Base-by-base conservation (phyloP, 2,329 filamentous ascomycete species). In the Myriosclerotinia curreyana region DNA sequence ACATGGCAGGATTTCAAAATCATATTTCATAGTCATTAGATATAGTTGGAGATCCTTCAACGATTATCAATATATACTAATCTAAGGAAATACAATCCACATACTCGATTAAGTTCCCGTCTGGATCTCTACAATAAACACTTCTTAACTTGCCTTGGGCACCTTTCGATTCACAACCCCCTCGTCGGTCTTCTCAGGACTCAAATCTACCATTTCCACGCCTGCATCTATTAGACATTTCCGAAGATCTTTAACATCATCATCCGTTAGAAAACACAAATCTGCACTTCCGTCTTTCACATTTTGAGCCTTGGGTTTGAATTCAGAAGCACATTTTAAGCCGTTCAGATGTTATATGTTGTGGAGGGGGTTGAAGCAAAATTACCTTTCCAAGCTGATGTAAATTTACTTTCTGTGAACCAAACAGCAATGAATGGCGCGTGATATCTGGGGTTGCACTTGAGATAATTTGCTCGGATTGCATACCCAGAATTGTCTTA, bases 81-180 rank as follows among this genome's bases (percentile, higher is more conserved):
- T 38, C 22, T 6, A 28, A 38, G 51, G 38, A 34, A 46, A 34
- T 12, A 8, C 14, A 50, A 14, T 50, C 3, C 6, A 70, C 68
- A 69, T 59, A 87, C 84, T 87, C 85, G 49, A 87, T 80, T 67
- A 87, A 69, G 72, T 86, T 87, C 6, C 81, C 82, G 74, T 87
- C 85, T 2, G 83, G 83, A 73, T 87, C 85, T 46, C 84, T 76
- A 59, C 84, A 79, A 73, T 87, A 87, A 2, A 87, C 76, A 72
- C 84, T 87, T 60, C 78, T 75, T 52, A 88, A 74, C 64, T 75
- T 79, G 0, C 84, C 83, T 61, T 76, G 75, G 0, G 85, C 84
- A 1, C 85, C 85, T 0, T 81, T 86, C 85, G 76, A 15, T 77
- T 72, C 5, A 87, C 84, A 14, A 85, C 76, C 53, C 80, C 82